phyloP scores from a whole-genome alignment of 768 basidiomycete species.

The Boletus rubropictus region DNA sequence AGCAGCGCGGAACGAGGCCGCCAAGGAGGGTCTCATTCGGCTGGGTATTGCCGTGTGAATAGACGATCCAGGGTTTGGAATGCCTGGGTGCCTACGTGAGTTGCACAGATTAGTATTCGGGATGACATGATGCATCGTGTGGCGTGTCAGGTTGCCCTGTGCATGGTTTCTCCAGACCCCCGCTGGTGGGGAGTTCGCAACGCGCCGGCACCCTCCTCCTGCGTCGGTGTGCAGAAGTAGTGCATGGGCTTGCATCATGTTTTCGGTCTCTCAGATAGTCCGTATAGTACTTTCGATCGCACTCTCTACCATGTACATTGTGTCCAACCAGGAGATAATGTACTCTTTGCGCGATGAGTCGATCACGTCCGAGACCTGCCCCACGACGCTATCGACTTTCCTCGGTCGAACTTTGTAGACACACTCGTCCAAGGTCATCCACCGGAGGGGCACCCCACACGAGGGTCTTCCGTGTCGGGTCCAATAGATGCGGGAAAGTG shows the following conservation, averaged over 20 bases:
- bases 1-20: constrained; percentile 74
- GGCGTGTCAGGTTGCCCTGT: constrained; percentile 24
- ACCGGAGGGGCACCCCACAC: constrained; percentile 72
- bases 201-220: constrained; percentile 30
- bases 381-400: not conserved
- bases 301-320: not conserved
- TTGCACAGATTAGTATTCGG: not conserved
- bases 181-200: constrained; percentile 38
- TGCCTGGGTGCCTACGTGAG: constrained; percentile 17
- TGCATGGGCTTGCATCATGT: constrained; percentile 34
- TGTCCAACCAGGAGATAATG: not conserved
- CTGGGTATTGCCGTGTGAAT: constrained; percentile 49
- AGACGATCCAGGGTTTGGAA: not conserved
- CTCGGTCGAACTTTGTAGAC: constrained; percentile 1
- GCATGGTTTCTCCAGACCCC: constrained; percentile 54
- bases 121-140: not conserved
- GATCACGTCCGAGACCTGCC: no score
- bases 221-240: constrained; percentile 60
- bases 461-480: constrained; percentile 57
- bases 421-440: constrained; percentile 51
- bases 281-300: no score
- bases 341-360: not conserved
- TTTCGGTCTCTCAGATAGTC: not conserved
- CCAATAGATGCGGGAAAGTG: constrained; percentile 47
- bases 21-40: constrained; percentile 60